Percentiles rank a stretch among this genome's conserved stretches.
phyloP scores from a whole-genome alignment of 768 basidiomycete genomes.

The Suillus bovinus region DNA sequence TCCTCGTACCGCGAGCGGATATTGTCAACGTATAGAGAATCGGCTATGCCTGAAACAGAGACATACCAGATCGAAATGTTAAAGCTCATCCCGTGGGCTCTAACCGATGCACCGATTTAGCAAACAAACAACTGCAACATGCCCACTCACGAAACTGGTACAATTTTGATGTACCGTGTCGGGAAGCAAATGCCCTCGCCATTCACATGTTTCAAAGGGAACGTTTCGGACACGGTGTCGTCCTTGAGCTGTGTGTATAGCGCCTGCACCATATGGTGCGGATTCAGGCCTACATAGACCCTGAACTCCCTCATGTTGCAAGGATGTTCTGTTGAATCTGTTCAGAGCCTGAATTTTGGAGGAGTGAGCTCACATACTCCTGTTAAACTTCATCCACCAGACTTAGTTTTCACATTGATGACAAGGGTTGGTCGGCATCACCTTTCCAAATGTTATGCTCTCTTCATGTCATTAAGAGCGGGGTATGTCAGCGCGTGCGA shows the following conservation, averaged over 20 bases:
- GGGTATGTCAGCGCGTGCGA: conserved; percentile 12
- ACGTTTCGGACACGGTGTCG: conserved; percentile 62
- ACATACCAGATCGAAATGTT: conserved; percentile 83
- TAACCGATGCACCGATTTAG: conserved; percentile 25
- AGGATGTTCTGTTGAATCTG: conserved; percentile 61
- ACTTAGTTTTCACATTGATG: neutral
- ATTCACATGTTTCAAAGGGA: conserved; percentile 57
- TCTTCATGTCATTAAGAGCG: conserved; percentile 39
- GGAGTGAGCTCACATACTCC: conserved; percentile 22
- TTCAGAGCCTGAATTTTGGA: neutral
- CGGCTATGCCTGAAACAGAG: conserved; percentile 57
- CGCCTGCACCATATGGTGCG: conserved; percentile 69
- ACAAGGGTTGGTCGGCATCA: conserved; percentile 23
- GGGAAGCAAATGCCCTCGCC: conserved; percentile 58
- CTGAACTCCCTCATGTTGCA: conserved; percentile 88
- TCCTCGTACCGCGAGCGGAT: conserved; percentile 58
- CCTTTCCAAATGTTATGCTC: conserved; percentile 82
- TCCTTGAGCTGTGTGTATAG: conserved; percentile 66
- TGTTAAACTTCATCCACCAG: conserved; percentile 21
- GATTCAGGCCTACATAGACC: conserved; percentile 61
- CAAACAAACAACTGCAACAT: neutral
- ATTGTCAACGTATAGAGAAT: conserved; percentile 56
- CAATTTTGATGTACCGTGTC: conserved; percentile 70
- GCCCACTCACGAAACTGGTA: conserved; percentile 67
- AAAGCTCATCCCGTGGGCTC: conserved; percentile 71